Base-by-base conservation (phyloP, 2,329 filamentous ascomycete species). In the Diaporthe vaccinii region DNA sequence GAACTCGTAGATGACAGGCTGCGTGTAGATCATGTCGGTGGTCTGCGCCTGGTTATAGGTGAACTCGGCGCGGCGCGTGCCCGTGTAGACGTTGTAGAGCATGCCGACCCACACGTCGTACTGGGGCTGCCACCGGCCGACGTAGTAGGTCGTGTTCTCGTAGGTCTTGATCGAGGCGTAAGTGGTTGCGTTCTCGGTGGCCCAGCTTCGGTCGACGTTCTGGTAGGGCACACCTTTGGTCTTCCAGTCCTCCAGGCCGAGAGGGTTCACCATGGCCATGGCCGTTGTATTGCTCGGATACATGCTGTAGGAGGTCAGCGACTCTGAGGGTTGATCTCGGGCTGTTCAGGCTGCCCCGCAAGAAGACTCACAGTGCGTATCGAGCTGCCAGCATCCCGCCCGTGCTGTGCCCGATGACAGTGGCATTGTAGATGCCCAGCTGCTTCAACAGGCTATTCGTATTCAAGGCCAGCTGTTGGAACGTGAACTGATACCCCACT, bases 101-200 rank as follows among this genome's bases (percentile, higher is more conserved):
- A 91, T 90, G 58, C 85, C 84, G 68, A 89, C 89, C 88, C 88
- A 90, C 17, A 85, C 81, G 76, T 90, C 88, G 80, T 90, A 91
- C 14, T 83, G 82, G 2, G 83, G 79, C 55, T 84, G 80, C 89
- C 89, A 90, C 28, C 84, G 82, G 55, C 84, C 84, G 4, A 85
- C 83, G 78, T 89, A 89, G 81, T 89, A 89, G 22, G 86, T 85
- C 7, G 80, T 78, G 77, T 88, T 84, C 81, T 89, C 83, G 79
- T 89, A 89, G 36, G 78, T 82, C 55, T 82, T 83, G 79, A 89
- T 87, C 20, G 84, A 84, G 3, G 79, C 78, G 79, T 86, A 88
- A 44, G 80, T 87, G 57, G 83, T 86, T 2, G 82, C 80, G 5
- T 80, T 78, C 78, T 89, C 87, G 12, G 81, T 79, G 22, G 71